Conservation (phyloP, 192 early-diverging fungal species). For the Backusella sp. region DNA sequence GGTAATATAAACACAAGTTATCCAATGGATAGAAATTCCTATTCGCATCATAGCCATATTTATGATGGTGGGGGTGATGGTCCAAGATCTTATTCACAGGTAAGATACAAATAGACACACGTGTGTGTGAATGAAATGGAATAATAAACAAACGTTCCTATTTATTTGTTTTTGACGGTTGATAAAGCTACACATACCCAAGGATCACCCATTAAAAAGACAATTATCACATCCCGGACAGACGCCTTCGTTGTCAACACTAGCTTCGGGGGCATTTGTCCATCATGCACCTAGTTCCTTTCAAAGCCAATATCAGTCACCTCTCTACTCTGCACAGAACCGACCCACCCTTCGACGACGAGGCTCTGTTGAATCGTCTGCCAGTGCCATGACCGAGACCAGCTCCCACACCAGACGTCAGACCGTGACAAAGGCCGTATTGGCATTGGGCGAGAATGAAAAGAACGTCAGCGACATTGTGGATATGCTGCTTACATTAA, state of each 20-base stretch:
- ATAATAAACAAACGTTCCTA: neutral
- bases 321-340: neutral
- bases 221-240: neutral
- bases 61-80: neutral
- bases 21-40: neutral
- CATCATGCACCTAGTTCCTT: neutral
- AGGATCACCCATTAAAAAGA: slow-evolving; percentile 13
- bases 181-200: slow-evolving; percentile 1
- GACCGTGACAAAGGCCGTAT: slow-evolving; percentile 30
- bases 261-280: neutral
- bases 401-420: slow-evolving; percentile 17
- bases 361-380: slow-evolving; percentile 27
- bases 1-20: neutral
- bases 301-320: neutral
- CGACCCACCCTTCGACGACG: slow-evolving; percentile 22
- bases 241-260: neutral
- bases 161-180: neutral
- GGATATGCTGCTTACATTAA: slow-evolving; percentile 38
- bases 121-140: neutral
- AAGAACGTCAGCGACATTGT: slow-evolving; percentile 33
- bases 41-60: slow-evolving; percentile 2
- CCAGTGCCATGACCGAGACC: slow-evolving; percentile 18
- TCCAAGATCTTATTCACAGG: neutral
- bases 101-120: slow-evolving; percentile 6
- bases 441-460: slow-evolving; percentile 9